These are phyloP conservation scores for Neurospora sp. DNA, from an alignment of 2,329 filamentous ascomycete genomes.

Conservation along the genomic window DNA sequence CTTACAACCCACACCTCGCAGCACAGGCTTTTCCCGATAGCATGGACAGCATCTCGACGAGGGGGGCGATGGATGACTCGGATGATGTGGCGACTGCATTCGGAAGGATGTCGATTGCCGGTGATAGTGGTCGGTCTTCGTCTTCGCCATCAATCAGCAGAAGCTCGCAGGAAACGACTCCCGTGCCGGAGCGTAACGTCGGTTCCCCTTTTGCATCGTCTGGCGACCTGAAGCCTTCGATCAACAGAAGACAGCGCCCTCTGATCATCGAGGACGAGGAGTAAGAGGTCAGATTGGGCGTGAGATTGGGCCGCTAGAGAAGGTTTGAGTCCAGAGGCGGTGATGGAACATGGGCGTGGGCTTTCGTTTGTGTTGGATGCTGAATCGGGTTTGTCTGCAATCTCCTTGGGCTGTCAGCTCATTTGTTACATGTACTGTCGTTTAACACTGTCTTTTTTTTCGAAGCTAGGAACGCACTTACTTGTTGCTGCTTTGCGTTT, in stretches of 20 bases:
- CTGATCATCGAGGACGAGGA: neutral
- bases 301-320: too few relatives aligned
- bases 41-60: neutral
- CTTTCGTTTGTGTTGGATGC: neutral
- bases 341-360: neutral
- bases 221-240: neutral
- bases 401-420: too few relatives aligned
- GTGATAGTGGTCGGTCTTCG: neutral
- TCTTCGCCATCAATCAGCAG: neutral
- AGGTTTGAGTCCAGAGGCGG: neutral
- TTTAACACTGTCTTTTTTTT: too few relatives aligned
- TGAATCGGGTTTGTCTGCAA: neutral
- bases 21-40: neutral
- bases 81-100: neutral
- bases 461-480: too few relatives aligned
- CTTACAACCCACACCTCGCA: neutral
- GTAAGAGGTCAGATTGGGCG: neutral
- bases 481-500: neutral
- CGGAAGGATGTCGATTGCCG: neutral
- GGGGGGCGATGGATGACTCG: neutral
- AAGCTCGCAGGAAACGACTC: neutral
- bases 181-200: neutral
- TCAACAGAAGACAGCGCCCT: neutral
- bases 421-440: too few relatives aligned
- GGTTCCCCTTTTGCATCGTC: too few relatives aligned